Percentiles rank a stretch among this genome's conserved stretches.
Conservation (phyloP, 441 rosid genomes). For the Adansonia rubrostipa region DNA sequence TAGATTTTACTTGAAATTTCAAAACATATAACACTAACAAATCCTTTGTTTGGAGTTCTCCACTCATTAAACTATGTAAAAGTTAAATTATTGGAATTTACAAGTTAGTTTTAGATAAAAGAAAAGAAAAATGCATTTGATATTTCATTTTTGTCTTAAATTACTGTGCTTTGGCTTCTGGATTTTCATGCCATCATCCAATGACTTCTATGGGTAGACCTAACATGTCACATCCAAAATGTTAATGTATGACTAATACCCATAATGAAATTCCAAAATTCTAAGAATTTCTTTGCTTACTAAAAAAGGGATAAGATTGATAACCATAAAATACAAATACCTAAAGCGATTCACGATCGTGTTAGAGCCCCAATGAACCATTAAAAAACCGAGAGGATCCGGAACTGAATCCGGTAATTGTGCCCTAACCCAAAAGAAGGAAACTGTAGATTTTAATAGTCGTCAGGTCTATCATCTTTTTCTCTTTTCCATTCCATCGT, state of each 20-base stretch:
- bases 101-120: too few relatives aligned
- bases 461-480: not conserved
- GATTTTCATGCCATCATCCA: not conserved
- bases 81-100: too few relatives aligned
- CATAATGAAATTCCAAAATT: not conserved
- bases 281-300: not conserved
- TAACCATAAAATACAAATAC: not conserved
- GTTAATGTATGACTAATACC: not conserved
- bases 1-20: too few relatives aligned
- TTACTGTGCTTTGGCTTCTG: not conserved
- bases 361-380: not conserved
- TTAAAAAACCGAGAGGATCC: not conserved
- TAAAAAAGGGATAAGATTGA: not conserved
- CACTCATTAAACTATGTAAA: too few relatives aligned
- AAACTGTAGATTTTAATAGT: not conserved
- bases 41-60: too few relatives aligned
- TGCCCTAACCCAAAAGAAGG: not conserved
- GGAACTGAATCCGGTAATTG: not conserved
- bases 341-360: not conserved
- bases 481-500: not conserved
- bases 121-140: not conserved
- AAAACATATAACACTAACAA: too few relatives aligned
- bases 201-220: not conserved
- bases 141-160: too few relatives aligned
- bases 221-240: not conserved